Evolutionary conservation across 139 green algal species (phyloP), one percentile per base, ranked within the genome.

Genomic region (Closterium sp.): DNA sequence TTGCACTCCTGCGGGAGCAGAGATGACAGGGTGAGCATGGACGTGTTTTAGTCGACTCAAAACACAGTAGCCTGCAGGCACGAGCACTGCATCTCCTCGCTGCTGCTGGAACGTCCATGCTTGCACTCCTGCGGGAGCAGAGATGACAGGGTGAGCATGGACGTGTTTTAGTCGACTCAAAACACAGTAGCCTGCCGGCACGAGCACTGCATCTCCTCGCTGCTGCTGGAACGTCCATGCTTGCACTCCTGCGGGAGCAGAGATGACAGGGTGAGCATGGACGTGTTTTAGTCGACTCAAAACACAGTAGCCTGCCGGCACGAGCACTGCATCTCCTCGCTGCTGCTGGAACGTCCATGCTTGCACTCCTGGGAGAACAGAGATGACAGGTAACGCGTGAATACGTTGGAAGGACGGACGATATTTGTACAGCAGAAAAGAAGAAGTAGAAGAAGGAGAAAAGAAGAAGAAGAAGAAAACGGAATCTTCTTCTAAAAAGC

Each of bases 21-120:
- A 7, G 42, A 7, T 62, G 42, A 7, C 5, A 13, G 42, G 42
- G 7, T 62, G 42, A 62, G 5, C 5, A 62, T 62, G 42, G 42
- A n/a, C n/a, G n/a, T n/a, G n/a, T n/a, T n/a, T n/a, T n/a, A n/a
- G n/a, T n/a, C n/a, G n/a, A n/a, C n/a, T n/a, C n/a, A n/a, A n/a
- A n/a, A n/a, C n/a, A n/a, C n/a, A n/a, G 92, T 96, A 98, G 73
- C 97, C 97, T 11, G 95, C 96, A 3, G 97, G 97, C 32, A 99
- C 97, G 91, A 98, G 97, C 84, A 99, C 97, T 0, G 95, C 97
- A 90, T 99, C 97, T 9, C 95, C 90, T 42, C 93, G 32, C 93
- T 98, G 73, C 95, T 98, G 97, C 92, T 97, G 93, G 91, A 98
- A 97, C 87, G 96, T 94, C 97, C 97, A 98, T 22, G 95, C 86